Percentiles rank a stretch among this genome's conserved stretches.
phyloP scores from a whole-genome alignment of 2,329 filamentous ascomycete genomes.

The Aspergillus alliaceus region DNA sequence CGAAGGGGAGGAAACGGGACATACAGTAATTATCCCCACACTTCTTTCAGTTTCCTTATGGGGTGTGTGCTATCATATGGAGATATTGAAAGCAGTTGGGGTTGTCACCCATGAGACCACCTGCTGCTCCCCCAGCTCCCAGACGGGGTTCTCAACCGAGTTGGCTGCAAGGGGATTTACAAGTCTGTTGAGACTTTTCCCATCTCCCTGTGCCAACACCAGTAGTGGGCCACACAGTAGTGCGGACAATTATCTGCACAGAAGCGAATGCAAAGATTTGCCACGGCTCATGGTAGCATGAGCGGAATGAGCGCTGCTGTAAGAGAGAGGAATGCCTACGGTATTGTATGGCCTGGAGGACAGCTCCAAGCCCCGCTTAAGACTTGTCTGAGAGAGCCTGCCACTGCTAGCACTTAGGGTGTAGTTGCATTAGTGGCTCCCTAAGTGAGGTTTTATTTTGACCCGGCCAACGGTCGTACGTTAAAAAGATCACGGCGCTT shows the following conservation, averaged over 20 bases:
- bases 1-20: neutral
- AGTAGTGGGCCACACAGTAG: neutral
- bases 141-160: constrained; percentile 8
- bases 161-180: neutral
- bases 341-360: neutral
- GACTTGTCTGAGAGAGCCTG: neutral
- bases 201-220: neutral
- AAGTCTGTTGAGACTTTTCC: neutral
- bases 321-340: neutral
- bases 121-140: constrained; percentile 4
- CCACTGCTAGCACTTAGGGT: neutral
- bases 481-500: too few species aligned
- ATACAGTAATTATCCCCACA: constrained; percentile 14
- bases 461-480: too few species aligned
- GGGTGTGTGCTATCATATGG: constrained; percentile 17
- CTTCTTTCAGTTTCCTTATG: constrained; percentile 4
- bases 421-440: neutral
- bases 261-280: too few species aligned
- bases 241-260: too few species aligned
- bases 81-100: constrained; percentile 13
- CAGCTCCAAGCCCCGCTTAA: neutral
- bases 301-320: neutral
- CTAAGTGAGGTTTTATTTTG: too few species aligned
- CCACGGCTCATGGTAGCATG: neutral
- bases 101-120: constrained; percentile 8